Evolutionary conservation across 371 early-diverging fungal species (phyloP), one percentile per base, ranked within the genome.

Genomic region (Mucor indicus): DNA sequence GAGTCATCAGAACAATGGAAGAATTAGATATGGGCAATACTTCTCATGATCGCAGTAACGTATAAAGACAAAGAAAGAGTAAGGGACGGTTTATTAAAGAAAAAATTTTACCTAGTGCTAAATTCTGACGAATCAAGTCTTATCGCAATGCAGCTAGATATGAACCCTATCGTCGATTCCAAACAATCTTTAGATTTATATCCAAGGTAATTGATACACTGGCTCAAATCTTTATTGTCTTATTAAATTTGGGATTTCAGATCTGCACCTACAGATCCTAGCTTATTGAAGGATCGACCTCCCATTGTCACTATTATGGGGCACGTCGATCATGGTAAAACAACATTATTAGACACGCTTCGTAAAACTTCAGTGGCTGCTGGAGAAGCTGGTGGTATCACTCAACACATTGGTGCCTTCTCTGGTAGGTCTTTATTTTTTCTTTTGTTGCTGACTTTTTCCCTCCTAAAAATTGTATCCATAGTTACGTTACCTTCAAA

Each of bases 221-320:
- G 8, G 12, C 30, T 29, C 30, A 29, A 8, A 8, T 29, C 12
- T 29, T 29, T 29, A 8, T 29, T 29, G 8, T 29, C 30, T 8
- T 12, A 29, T 29, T 6, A 12, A 29, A 6, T 8, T 29, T 8
- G 6, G 6, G 12, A 8, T 6, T 29, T 8, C 12, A 79, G 83
- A 51, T 75, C 80, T 2, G 63, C 64, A 37, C 88, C 90, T 0
- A 80, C 72, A 20, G 90, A 91, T 48, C 81, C 84, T 77, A 78
- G 84, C 2, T 51, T 60, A 11, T 82, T 85, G 48, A 88, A 88
- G 16, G 50, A 64, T 7, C 80, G 96, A 31, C 92, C 96, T 1
- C 97, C 97, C 6, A 87, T 96, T 15, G 94, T 96, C 17, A 95
- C 96, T 6, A 94, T 99, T 54, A 91, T 99, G 92, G 99, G 99